Base-by-base conservation (phyloP, 768 basidiomycete genomes). In the Suillus subalutaceus region DNA sequence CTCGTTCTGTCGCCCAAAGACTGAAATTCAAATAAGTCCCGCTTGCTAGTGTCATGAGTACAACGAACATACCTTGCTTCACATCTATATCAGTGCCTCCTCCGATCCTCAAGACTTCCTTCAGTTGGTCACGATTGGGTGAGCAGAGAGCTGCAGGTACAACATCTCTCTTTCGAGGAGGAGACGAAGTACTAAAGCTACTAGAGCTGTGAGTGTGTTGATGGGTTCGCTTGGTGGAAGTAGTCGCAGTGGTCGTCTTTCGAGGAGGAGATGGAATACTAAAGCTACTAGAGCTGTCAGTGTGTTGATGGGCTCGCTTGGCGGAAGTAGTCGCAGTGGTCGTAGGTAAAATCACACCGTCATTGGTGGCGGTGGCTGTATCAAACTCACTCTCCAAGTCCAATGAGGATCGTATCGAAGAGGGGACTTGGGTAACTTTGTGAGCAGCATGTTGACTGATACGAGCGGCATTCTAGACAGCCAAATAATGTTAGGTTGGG, bases 61-160 rank as follows among this genome's bases (percentile, higher is more conserved):
- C 12, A 48, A 48, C 2, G 12, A 48, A 26, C 59, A 18, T 53
- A 62, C 65, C 65, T 53, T 35, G 44, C 23, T 62, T 65, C 26
- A 62, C 44, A 55, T 65, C 48, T 10, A 65, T 30, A 8, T 62
- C n/a, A 18, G 40, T 35, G 13, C 38, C 65, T 6, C 65, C 65
- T 10, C 65, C 48, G 13, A 20, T 32, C 37, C 62, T 46, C 8
- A 65, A 52, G 7, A 53, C 59, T 40, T 62, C 48, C 32, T 62
- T 65, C 38, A 65, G 59, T 32, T 37, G 18, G 30, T 62, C 38
- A 16, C 30, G n/a, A 40, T 65, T 12, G 16, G 65, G 65, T 35
- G 16, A 55, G 20, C 23, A 57, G 38, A 46, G 38, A 59, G 41
- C 48, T 13, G 32, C 32, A 18, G 63, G 30, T 30, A 9, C 16